Evolutionary conservation across 2,329 filamentous ascomycete genomes (phyloP), one percentile per base, ranked within the genome.

Genomic region (Monosporascus sp.): DNA sequence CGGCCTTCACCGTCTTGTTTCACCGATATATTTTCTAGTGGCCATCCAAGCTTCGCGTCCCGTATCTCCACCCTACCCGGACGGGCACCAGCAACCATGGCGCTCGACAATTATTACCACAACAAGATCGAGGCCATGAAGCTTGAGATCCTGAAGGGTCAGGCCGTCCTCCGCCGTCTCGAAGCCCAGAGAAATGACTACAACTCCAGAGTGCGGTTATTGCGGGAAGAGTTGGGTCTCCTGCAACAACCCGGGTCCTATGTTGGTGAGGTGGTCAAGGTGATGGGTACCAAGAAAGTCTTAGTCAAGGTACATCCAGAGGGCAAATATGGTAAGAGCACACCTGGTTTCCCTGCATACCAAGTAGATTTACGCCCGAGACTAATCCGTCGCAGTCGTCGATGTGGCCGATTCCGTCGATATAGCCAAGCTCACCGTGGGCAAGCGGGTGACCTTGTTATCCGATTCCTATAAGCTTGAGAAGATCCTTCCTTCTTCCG

Each of bases 51-150:
- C 31, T 11, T 4, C 9, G 11, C 11, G 4, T 35, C 31, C 14
- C 54, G 52, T 35, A 14, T 35, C 31, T 37, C 31, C n/a, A 20
- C 47, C 9, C 24, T 14, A 35, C 31, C 11, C 9, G 31, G 31
- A 35, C 31, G 31, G 31, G 31, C 31, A 31, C 60, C 59, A 67
- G 71, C 73, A 82, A 86, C 70, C 72, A 99, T 99, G 94, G 92
- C 93, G 83, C 89, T 99, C 77, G 94, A 97, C 75, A 96, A 89
- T 75, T 99, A 97, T 79, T 99, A 96, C 75, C 90, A 94, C 78
- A 97, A 97, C 82, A 99, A 99, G 82, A 97, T 97, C 77, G 94
- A 99, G 89, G 87, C 89, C 72, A 96, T 97, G 89, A 97, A 97
- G 88, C 91, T 99, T 72, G 93, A 99, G 84, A 99, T 99, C 72